Percentiles rank a stretch among this genome's conserved stretches.
These are phyloP conservation scores for Margaritispora aquatica DNA, from an alignment of 495 filamentous ascomycete species.

Conservation along the genomic window DNA sequence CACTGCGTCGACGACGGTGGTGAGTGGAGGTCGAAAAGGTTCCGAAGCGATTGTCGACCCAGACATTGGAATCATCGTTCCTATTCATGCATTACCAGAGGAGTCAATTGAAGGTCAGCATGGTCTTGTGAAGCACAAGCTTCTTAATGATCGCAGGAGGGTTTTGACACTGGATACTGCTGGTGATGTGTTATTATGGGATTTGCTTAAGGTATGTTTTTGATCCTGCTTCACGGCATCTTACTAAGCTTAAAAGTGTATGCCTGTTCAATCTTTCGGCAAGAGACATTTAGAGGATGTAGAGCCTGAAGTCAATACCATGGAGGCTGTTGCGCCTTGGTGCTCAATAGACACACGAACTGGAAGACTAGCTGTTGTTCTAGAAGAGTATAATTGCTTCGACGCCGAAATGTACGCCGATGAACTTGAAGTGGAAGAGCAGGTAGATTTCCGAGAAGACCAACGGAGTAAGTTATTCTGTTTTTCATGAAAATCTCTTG, in stretches of 20 bases:
- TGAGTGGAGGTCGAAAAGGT: constrained; percentile 45
- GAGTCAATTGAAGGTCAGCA: constrained; percentile 93
- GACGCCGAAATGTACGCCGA: constrained; percentile 97
- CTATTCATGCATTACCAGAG: constrained; percentile 68
- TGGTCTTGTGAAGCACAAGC: constrained; percentile 86
- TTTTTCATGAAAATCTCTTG: neutral
- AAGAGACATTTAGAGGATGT: constrained; percentile 93
- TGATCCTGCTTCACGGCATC: neutral
- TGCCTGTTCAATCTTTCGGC: constrained; percentile 79
- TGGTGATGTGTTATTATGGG: constrained; percentile 95
- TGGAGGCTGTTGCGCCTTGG: constrained; percentile 88
- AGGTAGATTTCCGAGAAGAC: constrained; percentile 79
- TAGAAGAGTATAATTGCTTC: constrained; percentile 95
- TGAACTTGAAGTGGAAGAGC: constrained; percentile 65
- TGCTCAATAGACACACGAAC: constrained; percentile 91
- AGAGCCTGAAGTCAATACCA: constrained; percentile 77
- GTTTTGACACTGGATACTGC: constrained; percentile 91
- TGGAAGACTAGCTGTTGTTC: constrained; percentile 78
- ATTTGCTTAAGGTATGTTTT: constrained; percentile 66
- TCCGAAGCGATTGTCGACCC: constrained; percentile 49
- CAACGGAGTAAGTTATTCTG: constrained; percentile 69
- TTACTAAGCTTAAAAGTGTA: constrained; percentile 50
- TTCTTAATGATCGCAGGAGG: constrained; percentile 85
- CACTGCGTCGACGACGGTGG: constrained; percentile 39
- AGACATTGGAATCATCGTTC: constrained; percentile 49